phyloP scores from a whole-genome alignment of 2,329 filamentous ascomycete genomes.

The Fonsecaea pugnacius region DNA sequence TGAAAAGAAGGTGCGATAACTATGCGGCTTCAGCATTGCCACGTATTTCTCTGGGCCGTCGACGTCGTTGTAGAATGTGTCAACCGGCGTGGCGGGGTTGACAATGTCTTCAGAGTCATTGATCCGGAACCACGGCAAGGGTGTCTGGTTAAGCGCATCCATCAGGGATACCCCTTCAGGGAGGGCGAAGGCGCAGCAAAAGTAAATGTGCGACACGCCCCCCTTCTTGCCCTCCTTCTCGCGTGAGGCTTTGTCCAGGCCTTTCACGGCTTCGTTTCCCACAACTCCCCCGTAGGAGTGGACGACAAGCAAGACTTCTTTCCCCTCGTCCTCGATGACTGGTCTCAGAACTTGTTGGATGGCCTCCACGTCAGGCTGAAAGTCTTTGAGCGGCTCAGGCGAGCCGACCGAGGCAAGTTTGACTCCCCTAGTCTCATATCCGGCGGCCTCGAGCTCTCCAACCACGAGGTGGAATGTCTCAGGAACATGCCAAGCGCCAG shows the following conservation, averaged over 20 bases:
- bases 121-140: constrained; percentile 30
- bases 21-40: constrained; percentile 39
- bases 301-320: constrained; percentile 40
- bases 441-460: constrained; percentile 41
- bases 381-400: constrained; percentile 42
- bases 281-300: constrained; percentile 46
- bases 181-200: constrained; percentile 45
- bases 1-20: constrained; percentile 40
- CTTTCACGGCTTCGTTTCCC: constrained; percentile 40
- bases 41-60: constrained; percentile 34
- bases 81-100: constrained; percentile 17
- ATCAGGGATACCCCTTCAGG: constrained; percentile 37
- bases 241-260: constrained; percentile 37
- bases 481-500: constrained; percentile 48
- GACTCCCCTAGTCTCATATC: constrained; percentile 42
- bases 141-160: constrained; percentile 16
- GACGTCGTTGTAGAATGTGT: constrained; percentile 47
- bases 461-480: constrained; percentile 41
- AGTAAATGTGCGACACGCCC: constrained; percentile 41
- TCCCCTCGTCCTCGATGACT: constrained; percentile 36
- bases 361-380: constrained; percentile 44
- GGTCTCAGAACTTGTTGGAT: constrained; percentile 39
- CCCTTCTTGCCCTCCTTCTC: constrained; percentile 38
- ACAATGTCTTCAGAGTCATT: constrained; percentile 26
- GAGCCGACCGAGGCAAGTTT: constrained; percentile 41